A percentile compares a stretch with the other conserved stretches of the same genome.
phyloP scores from a whole-genome alignment of 2,329 filamentous ascomycete species.

The Myriosclerotinia duriaeana region DNA sequence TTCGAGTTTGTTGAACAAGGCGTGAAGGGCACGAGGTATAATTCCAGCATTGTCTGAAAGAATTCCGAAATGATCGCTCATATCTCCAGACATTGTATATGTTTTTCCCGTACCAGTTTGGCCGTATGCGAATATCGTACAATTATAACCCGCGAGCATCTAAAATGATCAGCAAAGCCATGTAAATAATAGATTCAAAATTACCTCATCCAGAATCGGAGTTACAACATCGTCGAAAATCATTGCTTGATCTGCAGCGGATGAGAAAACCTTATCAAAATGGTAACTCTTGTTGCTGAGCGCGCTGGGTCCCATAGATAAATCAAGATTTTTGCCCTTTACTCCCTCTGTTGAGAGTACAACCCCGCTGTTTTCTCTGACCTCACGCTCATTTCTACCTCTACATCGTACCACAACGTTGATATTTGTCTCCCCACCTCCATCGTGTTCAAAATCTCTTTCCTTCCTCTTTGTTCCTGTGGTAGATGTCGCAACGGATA shows the following conservation, averaged over 20 bases:
- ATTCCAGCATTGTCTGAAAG: slow-evolving; percentile 92
- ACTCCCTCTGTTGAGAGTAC: slow-evolving; percentile 87
- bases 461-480: slow-evolving; percentile 79
- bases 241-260: slow-evolving; percentile 89
- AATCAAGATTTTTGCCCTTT: slow-evolving; percentile 77
- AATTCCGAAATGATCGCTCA: slow-evolving; percentile 81
- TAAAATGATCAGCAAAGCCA: slow-evolving; percentile 42
- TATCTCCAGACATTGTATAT: slow-evolving; percentile 99
- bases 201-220: slow-evolving; percentile 87
- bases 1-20: slow-evolving; percentile 82
- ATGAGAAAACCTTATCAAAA: slow-evolving; percentile 96
- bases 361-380: slow-evolving; percentile 90
- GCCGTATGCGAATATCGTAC: slow-evolving; percentile 97
- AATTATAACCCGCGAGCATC: slow-evolving; percentile 95
- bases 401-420: slow-evolving; percentile 95
- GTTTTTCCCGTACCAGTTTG: slow-evolving; percentile 98
- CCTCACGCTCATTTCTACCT: slow-evolving; percentile 87
- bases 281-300: slow-evolving; percentile 94
- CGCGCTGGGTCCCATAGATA: slow-evolving; percentile 90
- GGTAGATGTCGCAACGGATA: slow-evolving; percentile 53
- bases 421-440: slow-evolving; percentile 87
- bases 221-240: slow-evolving; percentile 94
- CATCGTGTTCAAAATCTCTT: slow-evolving; percentile 73
- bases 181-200: slow-evolving; percentile 33
- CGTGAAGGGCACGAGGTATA: slow-evolving; percentile 85